Conservation (phyloP, 1,284 basidiomycete species). For the Cryptococcus sp. region DNA sequence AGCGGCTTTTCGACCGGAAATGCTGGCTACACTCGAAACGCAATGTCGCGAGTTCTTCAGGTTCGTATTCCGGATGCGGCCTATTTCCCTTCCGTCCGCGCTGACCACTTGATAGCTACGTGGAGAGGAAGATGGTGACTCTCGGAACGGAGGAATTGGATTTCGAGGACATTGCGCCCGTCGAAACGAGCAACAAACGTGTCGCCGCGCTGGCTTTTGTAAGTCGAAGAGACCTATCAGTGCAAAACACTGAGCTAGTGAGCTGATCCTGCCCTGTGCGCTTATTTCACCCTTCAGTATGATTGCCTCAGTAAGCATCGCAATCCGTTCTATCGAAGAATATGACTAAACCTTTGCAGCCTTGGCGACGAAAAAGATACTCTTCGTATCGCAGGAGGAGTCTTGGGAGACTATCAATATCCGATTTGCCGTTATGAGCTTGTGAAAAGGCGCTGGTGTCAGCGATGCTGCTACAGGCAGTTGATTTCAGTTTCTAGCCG, state of each 20-base stretch:
- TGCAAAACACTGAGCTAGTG: conserved; percentile 1
- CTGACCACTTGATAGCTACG: conserved; percentile 15
- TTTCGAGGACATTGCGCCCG: conserved; percentile 29
- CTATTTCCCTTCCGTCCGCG: too few relatives aligned
- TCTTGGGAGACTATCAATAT: conserved; percentile 32
- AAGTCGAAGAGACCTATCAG: conserved; percentile 4
- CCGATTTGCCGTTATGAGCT: conserved; percentile 15
- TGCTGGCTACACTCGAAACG: conserved; percentile 39
- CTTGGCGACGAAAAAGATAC: conserved; percentile 42
- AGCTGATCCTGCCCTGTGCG: background rate
- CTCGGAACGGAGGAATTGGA: conserved; percentile 13
- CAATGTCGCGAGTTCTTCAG: conserved; percentile 44
- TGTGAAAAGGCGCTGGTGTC: background rate
- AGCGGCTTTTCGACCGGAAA: conserved; percentile 30
- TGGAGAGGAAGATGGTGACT: conserved; percentile 28
- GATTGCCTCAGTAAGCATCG: conserved; percentile 42
- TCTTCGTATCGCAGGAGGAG: conserved; percentile 31
- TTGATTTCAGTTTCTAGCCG: too few relatives aligned
- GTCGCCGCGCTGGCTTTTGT: conserved; percentile 43
- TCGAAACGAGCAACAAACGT: conserved; percentile 14
- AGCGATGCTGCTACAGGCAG: too few relatives aligned
- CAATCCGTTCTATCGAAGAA: background rate
- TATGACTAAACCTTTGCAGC: conserved; percentile 19
- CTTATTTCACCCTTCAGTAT: conserved; percentile 21
- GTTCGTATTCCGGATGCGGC: conserved; percentile 14